These are phyloP conservation scores for Phytopythium montanum DNA, from an alignment of 352 stramenopile species.

Conservation along the genomic window DNA sequence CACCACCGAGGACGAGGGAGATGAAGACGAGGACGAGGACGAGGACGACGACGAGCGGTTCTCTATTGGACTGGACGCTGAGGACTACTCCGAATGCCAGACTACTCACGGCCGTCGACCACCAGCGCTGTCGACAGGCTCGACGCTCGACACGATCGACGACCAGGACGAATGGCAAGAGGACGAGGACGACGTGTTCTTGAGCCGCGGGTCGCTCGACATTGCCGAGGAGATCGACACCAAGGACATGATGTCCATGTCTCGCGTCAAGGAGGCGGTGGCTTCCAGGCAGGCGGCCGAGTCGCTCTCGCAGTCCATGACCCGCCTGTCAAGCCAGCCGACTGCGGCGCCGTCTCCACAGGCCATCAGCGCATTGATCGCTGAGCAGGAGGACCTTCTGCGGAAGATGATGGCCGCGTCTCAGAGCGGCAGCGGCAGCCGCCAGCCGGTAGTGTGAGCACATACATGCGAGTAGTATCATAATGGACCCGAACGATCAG, in stretches of 20 bases:
- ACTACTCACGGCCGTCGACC: background rate
- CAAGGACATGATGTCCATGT: constrained; percentile 8
- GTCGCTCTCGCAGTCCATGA: constrained; percentile 2
- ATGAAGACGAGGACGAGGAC: background rate
- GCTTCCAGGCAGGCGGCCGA: background rate
- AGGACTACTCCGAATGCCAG: background rate
- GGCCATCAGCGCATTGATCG: constrained; percentile 25
- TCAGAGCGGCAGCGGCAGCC: background rate
- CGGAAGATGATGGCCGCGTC: constrained; percentile 18
- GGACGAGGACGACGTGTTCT: background rate
- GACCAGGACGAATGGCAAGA: constrained; percentile 4
- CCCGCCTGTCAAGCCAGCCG: background rate
- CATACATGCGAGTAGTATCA: too few species aligned
- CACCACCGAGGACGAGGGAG: background rate
- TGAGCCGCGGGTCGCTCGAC: background rate
- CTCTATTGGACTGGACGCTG: constrained; percentile 6
- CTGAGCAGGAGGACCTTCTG: constrained; percentile 30
- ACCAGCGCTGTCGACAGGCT: background rate
- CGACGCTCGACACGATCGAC: constrained; percentile 7
- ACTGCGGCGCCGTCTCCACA: constrained; percentile 4
- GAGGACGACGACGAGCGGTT: constrained; percentile 6
- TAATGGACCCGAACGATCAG: too few species aligned
- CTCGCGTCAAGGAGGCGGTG: background rate
- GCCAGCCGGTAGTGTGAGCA: background rate
- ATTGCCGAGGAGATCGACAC: constrained; percentile 8